A percentile compares a stretch with the other conserved stretches of the same genome.
phyloP scores from a whole-genome alignment of 345 rosid genomes.

The Linum tenue region DNA sequence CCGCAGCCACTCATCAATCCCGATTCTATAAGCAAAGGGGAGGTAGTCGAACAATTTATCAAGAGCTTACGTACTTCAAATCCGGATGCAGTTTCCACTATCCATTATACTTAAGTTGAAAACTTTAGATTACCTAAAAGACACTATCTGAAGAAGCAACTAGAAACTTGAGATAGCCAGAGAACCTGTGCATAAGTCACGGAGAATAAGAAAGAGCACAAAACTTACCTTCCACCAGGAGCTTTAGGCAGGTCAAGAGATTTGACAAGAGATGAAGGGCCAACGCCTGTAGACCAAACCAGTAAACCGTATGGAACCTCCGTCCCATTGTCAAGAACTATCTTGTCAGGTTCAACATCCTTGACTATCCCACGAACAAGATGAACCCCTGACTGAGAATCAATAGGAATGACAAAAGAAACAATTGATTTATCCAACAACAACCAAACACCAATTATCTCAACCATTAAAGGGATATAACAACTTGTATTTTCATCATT shows the following conservation, averaged over 20 bases:
- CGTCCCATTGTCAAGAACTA: slow-evolving; percentile 68
- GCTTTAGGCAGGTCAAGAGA: slow-evolving; percentile 72
- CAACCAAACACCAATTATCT: no score
- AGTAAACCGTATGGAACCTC: slow-evolving; percentile 84
- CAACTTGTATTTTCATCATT: background rate
- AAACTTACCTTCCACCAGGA: slow-evolving; percentile 75
- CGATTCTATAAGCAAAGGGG: slow-evolving; percentile 43
- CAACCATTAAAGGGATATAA: no score
- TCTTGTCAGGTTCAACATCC: slow-evolving; percentile 67
- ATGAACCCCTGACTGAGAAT: slow-evolving; percentile 75
- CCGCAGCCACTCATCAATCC: slow-evolving; percentile 79
- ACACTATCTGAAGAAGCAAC: background rate
- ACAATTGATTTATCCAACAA: no score
- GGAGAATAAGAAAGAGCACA: background rate
- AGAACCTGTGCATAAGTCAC: no score
- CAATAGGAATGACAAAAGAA: slow-evolving; percentile 1
- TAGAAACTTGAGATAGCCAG: background rate
- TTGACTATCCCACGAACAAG: slow-evolving; percentile 83
- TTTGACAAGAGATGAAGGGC: slow-evolving; percentile 65
- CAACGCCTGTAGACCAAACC: slow-evolving; percentile 96
- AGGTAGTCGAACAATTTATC: no score
- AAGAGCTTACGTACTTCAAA: no score
- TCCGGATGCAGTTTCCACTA: no score
- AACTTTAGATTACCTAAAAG: background rate
- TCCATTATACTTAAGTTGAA: background rate